Percentiles rank a stretch among this genome's conserved stretches.
Evolutionary conservation across 179 eudicot species (phyloP).

Genomic region (Actinidia arguta): DNA sequence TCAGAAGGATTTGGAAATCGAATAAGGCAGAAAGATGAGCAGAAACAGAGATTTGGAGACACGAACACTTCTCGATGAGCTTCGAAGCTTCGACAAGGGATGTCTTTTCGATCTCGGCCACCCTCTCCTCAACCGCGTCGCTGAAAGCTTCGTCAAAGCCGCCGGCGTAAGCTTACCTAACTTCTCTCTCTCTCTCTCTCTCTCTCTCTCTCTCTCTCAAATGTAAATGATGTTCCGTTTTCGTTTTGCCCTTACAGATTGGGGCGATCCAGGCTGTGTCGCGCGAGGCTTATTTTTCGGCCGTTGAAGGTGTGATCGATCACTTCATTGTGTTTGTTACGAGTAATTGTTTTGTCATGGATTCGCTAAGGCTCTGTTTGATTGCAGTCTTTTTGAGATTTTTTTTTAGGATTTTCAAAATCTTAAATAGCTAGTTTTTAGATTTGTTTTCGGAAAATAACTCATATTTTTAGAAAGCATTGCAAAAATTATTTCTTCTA

Average conservation of each 20-base stretch:
- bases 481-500: too few species aligned
- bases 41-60: slow-evolving; percentile 35
- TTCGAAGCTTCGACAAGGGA: slow-evolving; percentile 58
- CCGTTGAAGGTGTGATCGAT: slow-evolving; percentile 62
- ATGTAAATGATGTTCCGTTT: too few species aligned
- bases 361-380: too few species aligned
- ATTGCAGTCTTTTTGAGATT: too few species aligned
- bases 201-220: background rate
- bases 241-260: slow-evolving; percentile 48
- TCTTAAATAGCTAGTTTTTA: too few species aligned
- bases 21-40: background rate
- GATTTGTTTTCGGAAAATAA: too few species aligned
- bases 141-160: slow-evolving; percentile 78
- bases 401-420: too few species aligned
- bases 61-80: slow-evolving; percentile 60
- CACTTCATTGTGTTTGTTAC: background rate
- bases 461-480: too few species aligned
- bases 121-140: slow-evolving; percentile 90
- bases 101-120: slow-evolving; percentile 79
- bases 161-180: slow-evolving; percentile 59
- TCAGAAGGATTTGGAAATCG: background rate
- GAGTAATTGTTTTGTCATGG: background rate
- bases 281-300: slow-evolving; percentile 85
- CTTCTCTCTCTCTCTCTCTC: background rate
- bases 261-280: slow-evolving; percentile 94